Evolutionary conservation across 2,329 filamentous ascomycete genomes (phyloP).

Genomic region (Grosmannia penicillata): DNA sequence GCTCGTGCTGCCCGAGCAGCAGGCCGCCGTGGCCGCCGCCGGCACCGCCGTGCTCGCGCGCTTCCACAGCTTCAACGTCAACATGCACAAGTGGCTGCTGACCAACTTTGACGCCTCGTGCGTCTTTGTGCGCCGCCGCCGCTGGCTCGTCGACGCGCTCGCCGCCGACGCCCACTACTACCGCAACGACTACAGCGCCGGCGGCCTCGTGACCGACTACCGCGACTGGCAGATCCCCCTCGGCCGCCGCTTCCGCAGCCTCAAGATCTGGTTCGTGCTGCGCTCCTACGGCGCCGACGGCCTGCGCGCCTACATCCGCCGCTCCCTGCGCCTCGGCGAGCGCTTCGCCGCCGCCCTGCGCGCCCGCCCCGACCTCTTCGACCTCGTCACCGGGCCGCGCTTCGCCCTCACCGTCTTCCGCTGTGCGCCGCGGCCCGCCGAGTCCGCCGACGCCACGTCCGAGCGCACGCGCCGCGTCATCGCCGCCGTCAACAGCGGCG

Average conservation of each 20-base stretch:
- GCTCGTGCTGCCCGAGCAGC: slow-evolving; percentile 68
- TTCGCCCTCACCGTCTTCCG: slow-evolving; percentile 72
- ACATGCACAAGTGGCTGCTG: slow-evolving; percentile 95
- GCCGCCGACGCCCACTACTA: slow-evolving; percentile 54
- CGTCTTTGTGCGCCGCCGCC: slow-evolving; percentile 62
- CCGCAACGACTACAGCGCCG: slow-evolving; percentile 65
- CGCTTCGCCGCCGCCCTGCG: slow-evolving; percentile 48
- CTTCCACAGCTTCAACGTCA: slow-evolving; percentile 86
- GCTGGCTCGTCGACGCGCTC: slow-evolving; percentile 65
- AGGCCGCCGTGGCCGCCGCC: slow-evolving; percentile 18
- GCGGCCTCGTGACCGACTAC: slow-evolving; percentile 82
- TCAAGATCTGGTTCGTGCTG: slow-evolving; percentile 95
- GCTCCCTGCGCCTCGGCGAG: slow-evolving; percentile 55
- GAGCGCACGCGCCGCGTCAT: slow-evolving; percentile 59
- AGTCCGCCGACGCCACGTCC: slow-evolving; percentile 21
- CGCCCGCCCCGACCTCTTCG: slow-evolving; percentile 43
- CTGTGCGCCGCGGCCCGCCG: slow-evolving; percentile 24
- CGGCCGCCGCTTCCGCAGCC: slow-evolving; percentile 68
- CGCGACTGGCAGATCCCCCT: slow-evolving; percentile 95
- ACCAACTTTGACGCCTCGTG: slow-evolving; percentile 82
- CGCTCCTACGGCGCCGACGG: slow-evolving; percentile 62
- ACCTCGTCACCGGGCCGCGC: slow-evolving; percentile 55
- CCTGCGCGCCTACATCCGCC: slow-evolving; percentile 56
- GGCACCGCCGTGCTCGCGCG: slow-evolving; percentile 40
- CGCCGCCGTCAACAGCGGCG: slow-evolving; percentile 55